Conservation (phyloP, 78 protist species). For the Bigelowiella natans region DNA sequence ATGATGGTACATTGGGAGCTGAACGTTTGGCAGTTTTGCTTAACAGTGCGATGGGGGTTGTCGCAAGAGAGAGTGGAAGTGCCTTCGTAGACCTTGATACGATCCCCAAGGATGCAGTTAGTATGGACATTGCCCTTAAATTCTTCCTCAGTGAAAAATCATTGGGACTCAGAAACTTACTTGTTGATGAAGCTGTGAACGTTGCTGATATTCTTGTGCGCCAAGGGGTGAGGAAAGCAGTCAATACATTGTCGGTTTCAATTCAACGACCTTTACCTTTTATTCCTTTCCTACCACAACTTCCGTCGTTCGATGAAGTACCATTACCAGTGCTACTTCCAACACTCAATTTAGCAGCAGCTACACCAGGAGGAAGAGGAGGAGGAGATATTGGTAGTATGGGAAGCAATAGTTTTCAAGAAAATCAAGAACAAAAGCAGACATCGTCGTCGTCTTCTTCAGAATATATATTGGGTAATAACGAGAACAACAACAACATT, state of each 20-base stretch:
- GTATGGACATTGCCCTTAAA: not conserved
- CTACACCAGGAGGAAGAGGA: too few relatives aligned
- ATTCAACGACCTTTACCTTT: not conserved
- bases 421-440: too few relatives aligned
- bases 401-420: too few relatives aligned
- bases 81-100: conserved; percentile 32
- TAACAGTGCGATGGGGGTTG: conserved; percentile 24
- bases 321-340: conserved; percentile 12
- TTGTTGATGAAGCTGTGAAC: not conserved
- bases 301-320: not conserved
- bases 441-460: too few relatives aligned
- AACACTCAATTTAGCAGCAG: not conserved
- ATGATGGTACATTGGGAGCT: not conserved
- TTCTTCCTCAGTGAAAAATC: not conserved
- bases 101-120: conserved; percentile 15
- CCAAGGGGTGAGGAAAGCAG: not conserved
- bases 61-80: conserved; percentile 1
- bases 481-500: too few relatives aligned
- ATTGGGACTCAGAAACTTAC: not conserved
- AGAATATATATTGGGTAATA: too few relatives aligned
- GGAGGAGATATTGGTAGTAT: too few relatives aligned
- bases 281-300: not conserved
- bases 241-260: not conserved
- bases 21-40: conserved; percentile 13
- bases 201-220: conserved; percentile 23